These are phyloP conservation scores for Plasmopara halstedii DNA, from an alignment of 352 stramenopile species.

Conservation along the genomic window DNA sequence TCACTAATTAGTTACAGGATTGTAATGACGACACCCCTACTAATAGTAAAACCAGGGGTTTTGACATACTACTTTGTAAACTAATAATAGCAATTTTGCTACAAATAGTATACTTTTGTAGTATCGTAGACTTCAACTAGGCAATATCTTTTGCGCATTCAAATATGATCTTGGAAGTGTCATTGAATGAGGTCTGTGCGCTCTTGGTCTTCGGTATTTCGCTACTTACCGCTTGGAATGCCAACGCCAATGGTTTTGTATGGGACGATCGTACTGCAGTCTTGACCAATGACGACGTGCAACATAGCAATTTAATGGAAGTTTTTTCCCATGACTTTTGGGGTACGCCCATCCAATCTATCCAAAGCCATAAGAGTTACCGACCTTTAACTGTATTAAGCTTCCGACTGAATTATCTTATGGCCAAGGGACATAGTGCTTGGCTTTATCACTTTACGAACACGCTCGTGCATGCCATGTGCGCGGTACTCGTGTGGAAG, in stretches of 20 bases:
- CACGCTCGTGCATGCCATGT: slow-evolving; percentile 51
- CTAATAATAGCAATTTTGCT: too few species aligned
- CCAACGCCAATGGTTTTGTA: slow-evolving; percentile 63
- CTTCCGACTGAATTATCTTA: slow-evolving; percentile 55
- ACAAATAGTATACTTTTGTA: too few species aligned
- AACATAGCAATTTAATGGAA: slow-evolving; percentile 22
- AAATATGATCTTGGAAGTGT: slow-evolving; percentile 18
- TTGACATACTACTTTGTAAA: too few species aligned
- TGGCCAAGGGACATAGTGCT: slow-evolving; percentile 42
- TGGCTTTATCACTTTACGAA: slow-evolving; percentile 72
- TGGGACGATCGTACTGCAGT: slow-evolving; percentile 88
- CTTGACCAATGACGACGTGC: slow-evolving; percentile 54
- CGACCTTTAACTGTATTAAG: slow-evolving; percentile 72
- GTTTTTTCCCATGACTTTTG: slow-evolving; percentile 86
- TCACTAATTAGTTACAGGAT: too few species aligned
- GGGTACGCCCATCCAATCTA: slow-evolving; percentile 53
- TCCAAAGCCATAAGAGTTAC: slow-evolving; percentile 83
- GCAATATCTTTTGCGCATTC: not conserved
- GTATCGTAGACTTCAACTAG: too few species aligned
- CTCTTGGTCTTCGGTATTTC: slow-evolving; percentile 25
- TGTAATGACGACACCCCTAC: too few species aligned
- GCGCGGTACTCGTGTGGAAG: slow-evolving; percentile 49
- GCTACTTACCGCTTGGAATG: slow-evolving; percentile 46
- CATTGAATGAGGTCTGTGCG: slow-evolving; percentile 2
- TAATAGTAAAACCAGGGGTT: too few species aligned